These are phyloP conservation scores for Pyrus betulifolia DNA, from an alignment of 306 rosid species.

Conservation along the genomic window DNA sequence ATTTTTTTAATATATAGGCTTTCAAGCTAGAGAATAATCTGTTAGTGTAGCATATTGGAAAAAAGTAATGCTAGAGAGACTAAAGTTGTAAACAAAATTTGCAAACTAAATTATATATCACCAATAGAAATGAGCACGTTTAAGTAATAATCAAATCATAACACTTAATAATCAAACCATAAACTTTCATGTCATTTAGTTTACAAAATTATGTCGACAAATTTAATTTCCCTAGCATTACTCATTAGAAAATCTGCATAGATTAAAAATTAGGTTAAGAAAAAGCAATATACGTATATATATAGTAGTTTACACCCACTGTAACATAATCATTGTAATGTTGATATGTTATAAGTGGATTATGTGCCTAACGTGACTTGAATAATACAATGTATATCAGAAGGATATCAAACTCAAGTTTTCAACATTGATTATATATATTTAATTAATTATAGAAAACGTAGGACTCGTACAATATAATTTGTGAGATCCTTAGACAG, in stretches of 20 bases:
- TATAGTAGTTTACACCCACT: background rate
- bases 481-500: background rate
- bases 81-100: no score
- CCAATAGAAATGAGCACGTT: no score
- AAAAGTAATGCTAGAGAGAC: no score
- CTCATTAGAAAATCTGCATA: slow-evolving; percentile 2
- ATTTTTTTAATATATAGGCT: no score
- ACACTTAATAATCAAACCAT: no score
- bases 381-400: slow-evolving; percentile 36
- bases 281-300: background rate
- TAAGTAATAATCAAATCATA: no score
- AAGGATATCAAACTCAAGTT: slow-evolving; percentile 12
- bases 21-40: no score
- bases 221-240: no score
- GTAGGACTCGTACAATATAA: background rate
- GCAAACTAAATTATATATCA: no score
- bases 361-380: slow-evolving; percentile 54
- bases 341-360: slow-evolving; percentile 47
- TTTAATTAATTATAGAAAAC: background rate
- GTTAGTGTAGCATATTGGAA: no score
- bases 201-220: no score
- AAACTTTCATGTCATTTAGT: no score
- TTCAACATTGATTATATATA: background rate
- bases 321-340: slow-evolving; percentile 42
- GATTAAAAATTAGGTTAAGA: slow-evolving; percentile 30